phyloP scores from a whole-genome alignment of 2,329 filamentous ascomycete genomes.

The Neurospora sp. region DNA sequence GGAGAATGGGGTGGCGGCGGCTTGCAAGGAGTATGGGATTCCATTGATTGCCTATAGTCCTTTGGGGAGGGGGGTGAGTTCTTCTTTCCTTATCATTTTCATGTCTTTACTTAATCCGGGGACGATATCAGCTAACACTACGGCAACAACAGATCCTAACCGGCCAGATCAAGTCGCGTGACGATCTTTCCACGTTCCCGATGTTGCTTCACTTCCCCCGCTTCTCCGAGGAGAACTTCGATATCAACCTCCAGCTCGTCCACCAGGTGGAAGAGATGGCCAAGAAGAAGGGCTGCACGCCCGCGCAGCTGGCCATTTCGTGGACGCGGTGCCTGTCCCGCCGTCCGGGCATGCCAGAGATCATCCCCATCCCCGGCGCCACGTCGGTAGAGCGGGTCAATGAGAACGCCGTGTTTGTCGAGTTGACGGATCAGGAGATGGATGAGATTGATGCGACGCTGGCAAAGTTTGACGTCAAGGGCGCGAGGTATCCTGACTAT shows the following conservation, averaged over 20 bases:
- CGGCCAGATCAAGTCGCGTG: slow-evolving; percentile 36
- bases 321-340: slow-evolving; percentile 46
- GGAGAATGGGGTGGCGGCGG: slow-evolving; percentile 38
- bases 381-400: slow-evolving; percentile 42
- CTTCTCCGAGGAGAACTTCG: slow-evolving; percentile 52
- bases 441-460: slow-evolving; percentile 39
- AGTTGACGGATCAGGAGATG: slow-evolving; percentile 40
- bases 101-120: neutral
- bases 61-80: slow-evolving; percentile 40
- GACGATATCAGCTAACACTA: neutral
- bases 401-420: slow-evolving; percentile 45
- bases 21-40: slow-evolving; percentile 42
- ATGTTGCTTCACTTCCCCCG: slow-evolving; percentile 37
- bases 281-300: slow-evolving; percentile 45
- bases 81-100: neutral
- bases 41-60: slow-evolving; percentile 50
- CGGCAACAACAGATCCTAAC: slow-evolving; percentile 34
- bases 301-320: slow-evolving; percentile 53
- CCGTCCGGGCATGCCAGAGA: slow-evolving; percentile 39
- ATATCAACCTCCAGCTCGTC: slow-evolving; percentile 53
- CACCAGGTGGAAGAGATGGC: slow-evolving; percentile 48
- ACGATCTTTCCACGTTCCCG: slow-evolving; percentile 45
- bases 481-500: slow-evolving; percentile 33
- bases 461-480: slow-evolving; percentile 35
- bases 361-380: slow-evolving; percentile 58